phyloP scores from a whole-genome alignment of 108 stramenopile species.

The Discostella pseudostelligera region DNA sequence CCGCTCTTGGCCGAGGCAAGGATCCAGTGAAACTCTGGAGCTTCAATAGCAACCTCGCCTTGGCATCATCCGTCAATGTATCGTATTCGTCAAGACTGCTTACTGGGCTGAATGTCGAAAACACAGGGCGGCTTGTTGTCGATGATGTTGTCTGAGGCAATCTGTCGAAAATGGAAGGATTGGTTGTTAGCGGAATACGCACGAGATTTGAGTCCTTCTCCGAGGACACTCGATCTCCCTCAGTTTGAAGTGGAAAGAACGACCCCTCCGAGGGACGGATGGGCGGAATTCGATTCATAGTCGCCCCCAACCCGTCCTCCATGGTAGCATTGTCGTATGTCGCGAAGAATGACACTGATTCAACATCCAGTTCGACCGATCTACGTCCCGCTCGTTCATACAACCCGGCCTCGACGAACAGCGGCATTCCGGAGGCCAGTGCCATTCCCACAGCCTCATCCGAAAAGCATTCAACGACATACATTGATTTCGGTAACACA shows the following conservation, averaged over 20 bases:
- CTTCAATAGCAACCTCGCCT: conserved; percentile 67
- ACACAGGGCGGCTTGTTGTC: conserved; percentile 25
- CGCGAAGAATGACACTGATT: conserved; percentile 1
- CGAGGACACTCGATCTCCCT: conserved; percentile 55
- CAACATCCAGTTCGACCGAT: conserved; percentile 29
- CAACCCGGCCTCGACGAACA: conserved; percentile 57
- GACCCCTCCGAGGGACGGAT: conserved; percentile 44
- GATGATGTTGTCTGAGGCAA: conserved; percentile 16
- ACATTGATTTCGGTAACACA: conserved; percentile 54
- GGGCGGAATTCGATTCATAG: conserved; percentile 35
- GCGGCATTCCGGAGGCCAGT: conserved; percentile 52
- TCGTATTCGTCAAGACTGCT: conserved; percentile 70
- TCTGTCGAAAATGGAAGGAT: conserved; percentile 48
- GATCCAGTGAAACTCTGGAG: conserved; percentile 67
- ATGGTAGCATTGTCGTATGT: conserved; percentile 6
- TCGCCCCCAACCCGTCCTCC: conserved; percentile 5
- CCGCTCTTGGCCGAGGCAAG: conserved; percentile 68
- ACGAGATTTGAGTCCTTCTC: conserved; percentile 44
- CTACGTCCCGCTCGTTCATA: conserved; percentile 46
- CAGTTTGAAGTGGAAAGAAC: conserved; percentile 43
- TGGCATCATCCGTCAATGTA: conserved; percentile 56
- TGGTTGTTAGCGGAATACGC: conserved; percentile 63
- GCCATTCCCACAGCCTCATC: conserved; percentile 91
- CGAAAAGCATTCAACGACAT: conserved; percentile 80
- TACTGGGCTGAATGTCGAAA: conserved; percentile 74